Evolutionary conservation across 2,329 filamentous ascomycete species (phyloP).

Genomic region (Microcera coccophila): DNA sequence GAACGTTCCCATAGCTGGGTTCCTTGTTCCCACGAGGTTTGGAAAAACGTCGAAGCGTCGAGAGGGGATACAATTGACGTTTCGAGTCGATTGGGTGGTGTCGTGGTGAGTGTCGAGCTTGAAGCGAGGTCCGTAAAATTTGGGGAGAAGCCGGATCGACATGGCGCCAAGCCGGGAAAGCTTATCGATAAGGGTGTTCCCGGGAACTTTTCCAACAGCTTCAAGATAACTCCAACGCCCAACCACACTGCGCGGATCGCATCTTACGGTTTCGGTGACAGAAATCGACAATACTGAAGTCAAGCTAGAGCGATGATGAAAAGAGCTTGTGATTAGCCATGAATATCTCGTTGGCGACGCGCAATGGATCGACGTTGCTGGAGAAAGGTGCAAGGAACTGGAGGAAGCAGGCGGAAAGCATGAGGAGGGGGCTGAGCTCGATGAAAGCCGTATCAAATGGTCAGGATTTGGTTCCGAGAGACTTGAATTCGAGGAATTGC

Average conservation of each 20-base stretch:
- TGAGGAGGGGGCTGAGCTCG: constrained; percentile 19
- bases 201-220: background rate
- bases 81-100: constrained; percentile 4
- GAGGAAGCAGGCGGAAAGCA: constrained; percentile 4
- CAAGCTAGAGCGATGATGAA: too few species aligned
- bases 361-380: constrained; percentile 19
- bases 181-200: constrained; percentile 29
- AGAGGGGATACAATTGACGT: constrained; percentile 11
- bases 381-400: constrained; percentile 1
- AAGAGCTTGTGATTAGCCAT: constrained; percentile 21
- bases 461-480: background rate
- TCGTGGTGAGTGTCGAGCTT: constrained; percentile 9
- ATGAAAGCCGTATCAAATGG: background rate
- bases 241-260: too few species aligned
- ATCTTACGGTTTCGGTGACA: too few species aligned
- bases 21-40: background rate
- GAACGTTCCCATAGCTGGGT: constrained; percentile 28
- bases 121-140: constrained; percentile 24
- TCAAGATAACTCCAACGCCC: too few species aligned
- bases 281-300: too few species aligned
- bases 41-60: background rate
- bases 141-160: constrained; percentile 12
- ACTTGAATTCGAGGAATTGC: background rate
- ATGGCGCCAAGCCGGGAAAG: background rate
- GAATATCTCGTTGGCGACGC: constrained; percentile 21